Conservation (phyloP, 1,284 basidiomycete species). For the Irpex sp. region DNA sequence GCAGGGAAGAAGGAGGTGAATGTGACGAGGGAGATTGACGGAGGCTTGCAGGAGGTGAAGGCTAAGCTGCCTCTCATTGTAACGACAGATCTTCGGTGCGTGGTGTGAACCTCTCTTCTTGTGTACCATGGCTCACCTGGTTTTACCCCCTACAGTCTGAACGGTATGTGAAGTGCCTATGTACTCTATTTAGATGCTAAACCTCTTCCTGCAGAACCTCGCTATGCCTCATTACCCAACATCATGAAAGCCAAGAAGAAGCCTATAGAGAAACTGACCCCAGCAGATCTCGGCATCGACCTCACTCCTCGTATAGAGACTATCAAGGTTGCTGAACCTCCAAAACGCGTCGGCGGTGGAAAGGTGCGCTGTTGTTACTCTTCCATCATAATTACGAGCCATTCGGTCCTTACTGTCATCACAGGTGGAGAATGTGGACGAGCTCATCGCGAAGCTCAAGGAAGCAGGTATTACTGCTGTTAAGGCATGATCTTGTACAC, state of each 20-base stretch:
- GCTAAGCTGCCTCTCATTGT: constrained; percentile 83
- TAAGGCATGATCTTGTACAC: constrained; percentile 21
- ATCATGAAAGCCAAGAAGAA: constrained; percentile 99
- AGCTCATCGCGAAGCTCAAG: constrained; percentile 87
- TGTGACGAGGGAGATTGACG: constrained; percentile 92
- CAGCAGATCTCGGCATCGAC: constrained; percentile 82
- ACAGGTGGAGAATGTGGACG: constrained; percentile 81
- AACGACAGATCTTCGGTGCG: constrained; percentile 90
- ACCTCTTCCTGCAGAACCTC: constrained; percentile 60
- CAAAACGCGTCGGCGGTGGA: constrained; percentile 85
- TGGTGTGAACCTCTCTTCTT: constrained; percentile 14
- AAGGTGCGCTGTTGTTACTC: constrained; percentile 53
- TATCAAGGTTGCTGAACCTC: constrained; percentile 87
- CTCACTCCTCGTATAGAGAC: constrained; percentile 80
- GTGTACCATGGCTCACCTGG: constrained; percentile 2
- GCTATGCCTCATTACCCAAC: constrained; percentile 91
- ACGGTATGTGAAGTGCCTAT: constrained; percentile 35
- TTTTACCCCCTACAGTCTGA: constrained; percentile 36
- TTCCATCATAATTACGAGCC: no score
- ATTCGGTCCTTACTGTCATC: background rate
- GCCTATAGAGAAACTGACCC: constrained; percentile 80
- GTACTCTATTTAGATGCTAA: background rate
- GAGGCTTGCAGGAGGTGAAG: constrained; percentile 82
- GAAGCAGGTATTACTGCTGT: constrained; percentile 74
- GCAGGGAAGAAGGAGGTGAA: constrained; percentile 60